Conservation (phyloP, 83 land plant genomes). For the Picea abies region DNA sequence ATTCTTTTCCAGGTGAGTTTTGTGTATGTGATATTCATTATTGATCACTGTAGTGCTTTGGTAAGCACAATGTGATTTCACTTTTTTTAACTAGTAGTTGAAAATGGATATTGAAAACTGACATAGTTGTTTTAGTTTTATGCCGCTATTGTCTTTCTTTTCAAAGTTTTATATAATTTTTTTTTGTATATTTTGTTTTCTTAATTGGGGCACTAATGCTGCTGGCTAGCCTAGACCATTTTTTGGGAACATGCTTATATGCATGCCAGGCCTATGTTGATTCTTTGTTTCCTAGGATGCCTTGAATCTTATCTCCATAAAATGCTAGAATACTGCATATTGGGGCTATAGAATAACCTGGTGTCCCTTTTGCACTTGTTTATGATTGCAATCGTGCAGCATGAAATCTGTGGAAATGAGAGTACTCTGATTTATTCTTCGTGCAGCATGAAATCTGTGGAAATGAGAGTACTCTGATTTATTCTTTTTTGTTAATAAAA, state of each 20-base stretch:
- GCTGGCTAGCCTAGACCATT: no score
- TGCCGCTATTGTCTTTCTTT: not conserved
- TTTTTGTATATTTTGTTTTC: not conserved
- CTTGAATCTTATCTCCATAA: not conserved
- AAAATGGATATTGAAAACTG: not conserved
- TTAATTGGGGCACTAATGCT: not conserved
- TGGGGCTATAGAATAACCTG: not conserved
- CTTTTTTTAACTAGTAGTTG: not conserved
- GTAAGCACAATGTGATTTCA: not conserved
- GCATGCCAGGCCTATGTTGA: no score
- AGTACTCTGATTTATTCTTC: not conserved
- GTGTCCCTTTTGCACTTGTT: not conserved
- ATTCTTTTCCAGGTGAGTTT: slow-evolving; percentile 61
- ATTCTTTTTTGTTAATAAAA: not conserved
- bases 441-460: not conserved
- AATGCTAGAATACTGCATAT: not conserved
- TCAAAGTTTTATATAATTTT: not conserved
- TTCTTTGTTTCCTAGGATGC: not conserved
- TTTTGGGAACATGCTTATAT: no score
- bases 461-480: not conserved
- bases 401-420: not conserved
- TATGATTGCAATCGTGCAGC: not conserved
- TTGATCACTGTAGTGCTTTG: not conserved
- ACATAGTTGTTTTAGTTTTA: no score
- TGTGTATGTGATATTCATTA: not conserved